Percentiles rank a stretch among this genome's conserved stretches.
Conservation (phyloP, 2,329 filamentous ascomycete species). For the Dactylellina parvicollis region DNA sequence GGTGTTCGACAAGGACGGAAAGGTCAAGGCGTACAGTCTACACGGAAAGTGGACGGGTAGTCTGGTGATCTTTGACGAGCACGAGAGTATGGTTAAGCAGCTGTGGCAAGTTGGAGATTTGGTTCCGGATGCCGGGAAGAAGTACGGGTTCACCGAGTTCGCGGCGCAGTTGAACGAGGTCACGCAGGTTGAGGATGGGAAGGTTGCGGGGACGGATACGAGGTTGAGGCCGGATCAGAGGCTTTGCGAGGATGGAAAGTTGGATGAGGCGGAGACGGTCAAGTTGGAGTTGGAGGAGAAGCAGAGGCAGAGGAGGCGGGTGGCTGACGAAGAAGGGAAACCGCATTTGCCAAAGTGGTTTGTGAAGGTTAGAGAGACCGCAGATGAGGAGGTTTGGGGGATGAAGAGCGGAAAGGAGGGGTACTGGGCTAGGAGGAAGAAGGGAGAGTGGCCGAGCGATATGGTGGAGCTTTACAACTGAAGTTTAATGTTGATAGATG, state of each 20-base stretch:
- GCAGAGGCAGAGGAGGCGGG: conserved; percentile 78
- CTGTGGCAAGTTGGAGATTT: conserved; percentile 83
- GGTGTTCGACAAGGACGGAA: conserved; percentile 73
- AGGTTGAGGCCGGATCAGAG: conserved; percentile 87
- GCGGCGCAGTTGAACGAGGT: conserved; percentile 88
- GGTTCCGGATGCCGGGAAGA: conserved; percentile 79
- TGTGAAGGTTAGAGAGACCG: conserved; percentile 70
- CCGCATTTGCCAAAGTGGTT: conserved; percentile 85
- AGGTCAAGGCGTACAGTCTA: conserved; percentile 73
- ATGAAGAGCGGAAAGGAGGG: conserved; percentile 83
- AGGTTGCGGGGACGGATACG: conserved; percentile 82
- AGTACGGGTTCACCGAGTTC: conserved; percentile 89
- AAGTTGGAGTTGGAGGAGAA: conserved; percentile 87
- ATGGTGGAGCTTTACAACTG: conserved; percentile 49
- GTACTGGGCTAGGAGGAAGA: conserved; percentile 88
- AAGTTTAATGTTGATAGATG: too few species aligned
- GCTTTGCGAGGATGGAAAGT: conserved; percentile 79
- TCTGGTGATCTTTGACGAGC: conserved; percentile 62
- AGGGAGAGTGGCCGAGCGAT: conserved; percentile 66
- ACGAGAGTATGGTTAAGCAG: conserved; percentile 70
- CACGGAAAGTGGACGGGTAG: conserved; percentile 84
- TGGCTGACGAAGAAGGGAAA: conserved; percentile 79
- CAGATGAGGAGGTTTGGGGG: conserved; percentile 77
- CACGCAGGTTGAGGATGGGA: conserved; percentile 78
- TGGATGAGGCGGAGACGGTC: conserved; percentile 83